A percentile compares a stretch with the other conserved stretches of the same genome.
These are phyloP conservation scores for Scutellaria minor DNA, from an alignment of 257 asterid genomes.

Conservation along the genomic window DNA sequence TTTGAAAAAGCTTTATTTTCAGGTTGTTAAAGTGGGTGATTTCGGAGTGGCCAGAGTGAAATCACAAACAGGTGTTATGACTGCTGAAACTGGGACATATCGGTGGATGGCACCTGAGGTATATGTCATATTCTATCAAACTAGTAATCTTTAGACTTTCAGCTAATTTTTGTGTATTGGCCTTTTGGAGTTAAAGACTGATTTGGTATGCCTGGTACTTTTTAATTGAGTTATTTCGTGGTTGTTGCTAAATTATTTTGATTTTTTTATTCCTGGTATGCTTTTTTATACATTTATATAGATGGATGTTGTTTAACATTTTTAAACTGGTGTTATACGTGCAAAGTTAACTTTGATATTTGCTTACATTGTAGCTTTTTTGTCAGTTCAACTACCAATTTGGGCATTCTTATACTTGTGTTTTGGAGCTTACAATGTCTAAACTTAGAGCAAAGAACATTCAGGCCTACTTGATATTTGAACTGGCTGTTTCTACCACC, in stretches of 20 bases:
- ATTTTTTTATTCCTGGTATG: too few species aligned
- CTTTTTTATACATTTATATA: too few species aligned
- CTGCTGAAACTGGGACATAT: constrained; percentile 98
- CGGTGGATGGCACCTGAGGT: constrained; percentile 99
- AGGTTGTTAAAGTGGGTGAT: constrained; percentile 99
- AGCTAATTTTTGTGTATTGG: not conserved
- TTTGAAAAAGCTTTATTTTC: constrained; percentile 33
- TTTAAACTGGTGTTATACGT: not conserved
- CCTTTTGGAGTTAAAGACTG: too few species aligned
- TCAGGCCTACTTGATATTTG: not conserved
- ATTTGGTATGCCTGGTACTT: too few species aligned
- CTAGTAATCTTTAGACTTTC: not conserved
- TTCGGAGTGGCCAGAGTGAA: constrained; percentile 99
- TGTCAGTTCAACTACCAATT: constrained; percentile 46
- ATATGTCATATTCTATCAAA: constrained; percentile 29
- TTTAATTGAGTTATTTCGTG: not conserved
- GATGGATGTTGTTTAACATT: too few species aligned
- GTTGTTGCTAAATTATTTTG: too few species aligned
- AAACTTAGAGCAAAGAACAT: too few species aligned
- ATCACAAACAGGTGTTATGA: constrained; percentile 97
- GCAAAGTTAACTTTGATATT: not conserved
- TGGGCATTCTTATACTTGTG: not conserved
- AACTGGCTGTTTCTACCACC: not conserved
- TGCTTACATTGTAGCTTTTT: constrained; percentile 5
- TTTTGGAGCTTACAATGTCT: too few species aligned